These are phyloP conservation scores for Nannochloris sp. DNA, from an alignment of 139 green algal species.

Conservation along the genomic window DNA sequence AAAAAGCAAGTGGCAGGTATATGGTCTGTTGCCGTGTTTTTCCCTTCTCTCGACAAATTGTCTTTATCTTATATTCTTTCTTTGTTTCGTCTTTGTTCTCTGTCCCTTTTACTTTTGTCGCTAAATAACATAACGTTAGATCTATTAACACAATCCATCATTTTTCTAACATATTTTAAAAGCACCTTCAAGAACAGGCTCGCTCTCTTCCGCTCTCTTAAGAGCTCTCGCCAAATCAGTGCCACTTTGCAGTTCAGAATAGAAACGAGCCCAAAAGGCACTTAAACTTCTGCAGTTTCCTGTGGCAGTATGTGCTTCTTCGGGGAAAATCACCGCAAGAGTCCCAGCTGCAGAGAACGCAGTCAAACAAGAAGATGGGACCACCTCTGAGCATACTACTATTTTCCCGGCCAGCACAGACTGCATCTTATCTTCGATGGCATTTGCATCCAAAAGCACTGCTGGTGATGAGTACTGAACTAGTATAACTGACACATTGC, in stretches of 20 bases:
- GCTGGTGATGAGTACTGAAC: conserved; percentile 11
- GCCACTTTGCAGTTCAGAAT: background rate
- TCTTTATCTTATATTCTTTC: too few relatives aligned
- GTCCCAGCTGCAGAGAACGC: background rate
- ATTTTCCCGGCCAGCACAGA: background rate
- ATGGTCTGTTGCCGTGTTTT: too few relatives aligned
- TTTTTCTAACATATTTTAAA: background rate
- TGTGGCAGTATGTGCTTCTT: background rate
- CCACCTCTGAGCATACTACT: conserved; percentile 9
- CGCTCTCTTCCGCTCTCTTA: background rate
- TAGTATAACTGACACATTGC: conserved; percentile 11
- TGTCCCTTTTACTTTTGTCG: too few relatives aligned
- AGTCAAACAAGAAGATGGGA: background rate
- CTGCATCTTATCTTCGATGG: background rate
- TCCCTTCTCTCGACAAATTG: too few relatives aligned
- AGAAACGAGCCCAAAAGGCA: background rate
- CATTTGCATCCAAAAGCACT: conserved; percentile 1
- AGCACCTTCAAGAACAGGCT: background rate
- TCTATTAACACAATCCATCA: background rate
- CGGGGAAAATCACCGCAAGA: background rate
- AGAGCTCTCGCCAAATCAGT: background rate
- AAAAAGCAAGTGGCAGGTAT: too few relatives aligned
- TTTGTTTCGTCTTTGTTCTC: too few relatives aligned
- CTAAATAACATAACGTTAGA: too few relatives aligned
- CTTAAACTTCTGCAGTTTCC: background rate